phyloP scores from a whole-genome alignment of 176 grass and related monocot species.

The Metroxylon sagu region DNA sequence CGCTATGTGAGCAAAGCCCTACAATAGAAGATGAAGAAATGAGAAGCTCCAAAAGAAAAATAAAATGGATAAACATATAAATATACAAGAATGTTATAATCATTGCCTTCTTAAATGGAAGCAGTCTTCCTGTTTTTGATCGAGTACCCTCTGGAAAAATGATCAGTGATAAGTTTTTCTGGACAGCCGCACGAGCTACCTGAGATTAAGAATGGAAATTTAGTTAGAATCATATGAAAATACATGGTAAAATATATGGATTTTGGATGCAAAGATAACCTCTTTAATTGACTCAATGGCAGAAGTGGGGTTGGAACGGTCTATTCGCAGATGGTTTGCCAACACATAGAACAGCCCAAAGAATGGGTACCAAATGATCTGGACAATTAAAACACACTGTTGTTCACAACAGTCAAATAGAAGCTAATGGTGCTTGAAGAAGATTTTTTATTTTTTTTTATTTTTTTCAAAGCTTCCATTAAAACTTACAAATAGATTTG shows the following conservation, averaged over 20 bases:
- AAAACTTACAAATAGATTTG: too few species aligned
- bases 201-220: background rate
- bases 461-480: too few species aligned
- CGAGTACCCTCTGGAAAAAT: constrained; percentile 52
- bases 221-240: too few species aligned
- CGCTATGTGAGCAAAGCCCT: constrained; percentile 45
- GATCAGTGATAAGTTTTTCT: constrained; percentile 39
- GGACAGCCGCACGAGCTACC: constrained; percentile 15
- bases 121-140: constrained; percentile 33
- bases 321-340: constrained; percentile 46
- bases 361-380: constrained; percentile 51
- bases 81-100: too few species aligned
- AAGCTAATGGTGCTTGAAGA: too few species aligned
- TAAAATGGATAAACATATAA: too few species aligned
- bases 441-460: too few species aligned
- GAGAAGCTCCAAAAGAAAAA: too few species aligned
- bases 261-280: constrained; percentile 6
- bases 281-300: constrained; percentile 46
- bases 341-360: constrained; percentile 42
- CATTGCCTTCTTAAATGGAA: constrained; percentile 53
- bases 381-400: background rate
- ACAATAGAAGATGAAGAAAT: background rate
- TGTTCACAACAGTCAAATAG: too few species aligned
- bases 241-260: too few species aligned
- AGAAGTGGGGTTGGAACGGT: constrained; percentile 39